Base-by-base conservation (phyloP, 2,329 filamentous ascomycete genomes). In the Didymella sp. region DNA sequence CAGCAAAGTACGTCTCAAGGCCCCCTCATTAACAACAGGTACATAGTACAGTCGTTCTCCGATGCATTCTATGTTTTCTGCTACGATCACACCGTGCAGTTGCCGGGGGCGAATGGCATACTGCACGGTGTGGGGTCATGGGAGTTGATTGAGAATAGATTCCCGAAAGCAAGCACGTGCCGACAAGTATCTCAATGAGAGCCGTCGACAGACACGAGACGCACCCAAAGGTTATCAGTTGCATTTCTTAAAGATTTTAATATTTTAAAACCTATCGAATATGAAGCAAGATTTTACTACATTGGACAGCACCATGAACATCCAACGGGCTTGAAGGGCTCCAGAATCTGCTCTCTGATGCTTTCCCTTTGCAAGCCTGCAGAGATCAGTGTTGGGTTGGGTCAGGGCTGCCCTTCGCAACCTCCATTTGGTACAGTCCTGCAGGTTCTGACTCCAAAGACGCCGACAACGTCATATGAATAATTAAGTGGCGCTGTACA, bases 1-100 rank as follows among this genome's bases (percentile, higher is more conserved):
- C 13, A 35, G 22, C 8, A 28, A 4, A 19, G 21, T 19, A 40
- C 13, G 13, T 51, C 11, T 3, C 21, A 31, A 19, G 46, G 46
- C 6, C n/a, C 47, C 8, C 43, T 57, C 15, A 28, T 57, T 6
- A 58, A 53, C 31, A 50, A 53, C 21, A 50, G 2, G 25, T 53
- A 49, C 31, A 50, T 58, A 1, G 45, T 58, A 33, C 41, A 41
- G 19, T 15, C 33, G 9, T 46, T 28, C 15, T 5, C 3, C 3
- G 50, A 22, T 28, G n/a, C 38, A 8, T 50, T 50, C 13, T 25
- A 50, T 31, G 33, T 58, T 17, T 41, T 30, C 22, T 58, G 55
- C 27, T 58, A 43, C 45, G 55, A 58, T 24, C 49, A 58, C 19
- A 50, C 49, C 3, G 38, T 53, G 27, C 49, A 50, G n/a, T 22